phyloP scores from a whole-genome alignment of 1,139 yeast species.

The Magnusiomyces tetraspermus region DNA sequence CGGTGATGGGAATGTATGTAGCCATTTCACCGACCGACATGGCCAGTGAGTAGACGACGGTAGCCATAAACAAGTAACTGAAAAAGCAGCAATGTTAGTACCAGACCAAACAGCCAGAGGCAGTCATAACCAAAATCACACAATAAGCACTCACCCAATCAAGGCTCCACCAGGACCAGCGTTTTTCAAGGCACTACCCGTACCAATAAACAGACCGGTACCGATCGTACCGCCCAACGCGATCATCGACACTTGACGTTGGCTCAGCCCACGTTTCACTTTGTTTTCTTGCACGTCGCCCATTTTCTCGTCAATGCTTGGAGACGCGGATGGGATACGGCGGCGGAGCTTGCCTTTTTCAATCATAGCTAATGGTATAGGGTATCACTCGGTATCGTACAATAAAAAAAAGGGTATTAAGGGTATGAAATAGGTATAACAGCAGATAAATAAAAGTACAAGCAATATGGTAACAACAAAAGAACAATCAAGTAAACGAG shows the following conservation, averaged over 20 bases:
- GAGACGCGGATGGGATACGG: too few species aligned
- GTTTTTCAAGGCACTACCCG: constrained; percentile 49
- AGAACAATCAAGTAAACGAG: too few species aligned
- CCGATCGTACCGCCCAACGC: constrained; percentile 47
- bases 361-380: too few species aligned
- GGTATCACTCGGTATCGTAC: too few species aligned
- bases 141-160: constrained; percentile 39
- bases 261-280: constrained; percentile 33
- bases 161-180: constrained; percentile 68
- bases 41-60: constrained; percentile 48
- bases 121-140: neutral
- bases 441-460: too few species aligned
- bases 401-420: too few species aligned
- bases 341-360: too few species aligned
- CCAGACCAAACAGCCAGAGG: too few species aligned
- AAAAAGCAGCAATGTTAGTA: neutral
- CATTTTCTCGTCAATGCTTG: too few species aligned
- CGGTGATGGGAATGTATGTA: constrained; percentile 49
- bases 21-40: constrained; percentile 56
- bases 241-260: constrained; percentile 42
- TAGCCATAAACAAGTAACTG: constrained; percentile 40
- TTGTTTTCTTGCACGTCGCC: constrained; percentile 5
- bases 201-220: constrained; percentile 51
- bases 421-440: too few species aligned
- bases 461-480: too few species aligned